Evolutionary conservation across 495 filamentous ascomycete species (phyloP), one percentile per base, ranked within the genome.

Genomic region (Penicillium atrosanguineum): DNA sequence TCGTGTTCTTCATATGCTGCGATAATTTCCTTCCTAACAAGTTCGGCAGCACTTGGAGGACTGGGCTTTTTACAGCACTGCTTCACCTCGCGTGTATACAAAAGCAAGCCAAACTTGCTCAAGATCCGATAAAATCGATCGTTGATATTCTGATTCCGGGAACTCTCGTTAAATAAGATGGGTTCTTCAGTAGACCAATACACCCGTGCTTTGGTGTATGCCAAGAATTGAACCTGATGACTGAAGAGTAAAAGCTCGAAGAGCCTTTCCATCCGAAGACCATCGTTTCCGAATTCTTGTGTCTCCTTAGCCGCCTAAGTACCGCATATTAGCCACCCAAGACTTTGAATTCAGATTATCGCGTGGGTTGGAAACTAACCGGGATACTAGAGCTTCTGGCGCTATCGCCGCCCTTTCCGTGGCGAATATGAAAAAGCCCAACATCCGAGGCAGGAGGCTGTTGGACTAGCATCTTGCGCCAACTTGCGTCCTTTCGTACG

Each of bases 231-330:
- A 37, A 50, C 6, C 14, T 23, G 5, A 1, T 9, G 31, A 34
- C 5, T 16, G 40, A 53, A 47, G 15, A 56, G 42, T 14, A 56
- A 42, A 18, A 56, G 15, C 41, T 50, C 47, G 23, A 56, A 50
- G 40, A 56, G 53, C 18, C 47, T 56, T 56, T 36, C 53, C 53
- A 56, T 56, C n/a, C 43, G 53, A 34, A 56, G n/a, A 1, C 53
- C 53, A 16, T 51, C 34, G 21, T 46, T 3, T 50, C 53, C 34
- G 23, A 9, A 21, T n/a, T 20, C 18, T 46, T 50, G 41, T 21
- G 8, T 50, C 12, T 16, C 46, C 12, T 7, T 8, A 50, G 44
- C 34, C 14, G 29, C 42, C 53, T 56, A 26, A 4, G 34, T 39
- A 18, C 23, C 8, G 4, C 31, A 3, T 51, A 4, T 50, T 12